Percentiles rank a stretch among this genome's conserved stretches.
These are phyloP conservation scores for Ganoderma boninense DNA, from an alignment of 1,284 basidiomycete genomes.

Conservation along the genomic window DNA sequence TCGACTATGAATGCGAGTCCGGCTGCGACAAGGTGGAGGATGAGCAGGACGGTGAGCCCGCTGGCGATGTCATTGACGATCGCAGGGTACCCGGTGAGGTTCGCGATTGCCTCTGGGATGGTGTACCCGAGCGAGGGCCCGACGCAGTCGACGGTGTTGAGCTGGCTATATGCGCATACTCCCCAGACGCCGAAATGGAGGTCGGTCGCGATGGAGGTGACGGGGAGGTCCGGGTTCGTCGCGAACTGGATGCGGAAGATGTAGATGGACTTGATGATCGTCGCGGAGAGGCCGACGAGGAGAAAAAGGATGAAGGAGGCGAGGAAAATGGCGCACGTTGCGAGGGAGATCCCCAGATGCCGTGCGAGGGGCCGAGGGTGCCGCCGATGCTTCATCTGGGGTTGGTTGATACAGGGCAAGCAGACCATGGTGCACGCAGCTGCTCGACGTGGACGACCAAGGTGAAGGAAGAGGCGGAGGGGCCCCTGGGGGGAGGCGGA, in stretches of 20 bases:
- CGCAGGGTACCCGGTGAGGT: constrained; percentile 52
- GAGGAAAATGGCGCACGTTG: constrained; percentile 57
- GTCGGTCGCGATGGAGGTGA: constrained; percentile 63
- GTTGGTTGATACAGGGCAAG: neutral
- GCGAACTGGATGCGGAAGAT: constrained; percentile 64
- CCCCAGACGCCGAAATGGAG: constrained; percentile 82
- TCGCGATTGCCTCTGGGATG: constrained; percentile 43
- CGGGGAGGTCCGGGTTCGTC: constrained; percentile 42
- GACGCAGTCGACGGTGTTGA: constrained; percentile 55
- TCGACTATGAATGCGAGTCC: constrained; percentile 64
- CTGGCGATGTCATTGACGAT: constrained; percentile 57
- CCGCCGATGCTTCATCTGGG: constrained; percentile 20
- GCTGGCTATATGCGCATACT: constrained; percentile 60
- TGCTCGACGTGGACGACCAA: neutral
- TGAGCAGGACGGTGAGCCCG: constrained; percentile 63
- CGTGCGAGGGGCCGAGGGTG: constrained; percentile 36
- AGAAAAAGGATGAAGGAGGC: constrained; percentile 74
- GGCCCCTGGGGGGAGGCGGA: neutral
- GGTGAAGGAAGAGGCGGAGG: neutral
- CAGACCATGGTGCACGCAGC: constrained; percentile 5
- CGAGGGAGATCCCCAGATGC: constrained; percentile 56
- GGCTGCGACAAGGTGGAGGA: constrained; percentile 71
- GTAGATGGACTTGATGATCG: constrained; percentile 79
- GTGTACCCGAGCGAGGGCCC: constrained; percentile 62
- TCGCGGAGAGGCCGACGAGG: constrained; percentile 75